These are phyloP conservation scores for Colletotrichum cereale DNA, from an alignment of 2,329 filamentous ascomycete genomes.

Conservation along the genomic window DNA sequence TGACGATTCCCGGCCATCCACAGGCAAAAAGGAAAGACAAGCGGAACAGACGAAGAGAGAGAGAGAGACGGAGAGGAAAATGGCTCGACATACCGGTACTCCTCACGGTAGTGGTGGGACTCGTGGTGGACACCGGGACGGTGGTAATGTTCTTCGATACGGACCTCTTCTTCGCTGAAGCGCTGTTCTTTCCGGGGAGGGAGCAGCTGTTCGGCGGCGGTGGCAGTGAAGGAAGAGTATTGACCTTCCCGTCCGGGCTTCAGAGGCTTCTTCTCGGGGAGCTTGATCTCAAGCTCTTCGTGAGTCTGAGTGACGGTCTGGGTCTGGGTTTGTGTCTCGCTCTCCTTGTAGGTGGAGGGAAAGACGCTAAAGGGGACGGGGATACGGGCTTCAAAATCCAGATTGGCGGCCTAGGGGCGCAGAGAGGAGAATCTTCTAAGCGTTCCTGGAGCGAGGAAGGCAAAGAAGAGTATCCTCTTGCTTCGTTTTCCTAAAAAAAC, in stretches of 20 bases:
- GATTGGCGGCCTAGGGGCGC: constrained; percentile 87
- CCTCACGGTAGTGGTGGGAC: constrained; percentile 61
- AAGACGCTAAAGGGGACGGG: constrained; percentile 99
- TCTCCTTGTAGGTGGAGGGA: constrained; percentile 92
- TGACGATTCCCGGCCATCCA: constrained; percentile 2
- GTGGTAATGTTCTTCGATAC: constrained; percentile 80
- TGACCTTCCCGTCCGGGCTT: constrained; percentile 99
- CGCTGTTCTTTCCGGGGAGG: constrained; percentile 66
- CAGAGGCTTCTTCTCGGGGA: constrained; percentile 63
- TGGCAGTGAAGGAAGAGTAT: constrained; percentile 79
- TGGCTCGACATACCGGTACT: constrained; percentile 63
- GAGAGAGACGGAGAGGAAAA: constrained; percentile 19
- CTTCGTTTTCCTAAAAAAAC: constrained; percentile 70
- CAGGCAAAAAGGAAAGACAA: neutral
- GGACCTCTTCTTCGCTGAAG: constrained; percentile 86
- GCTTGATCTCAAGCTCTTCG: constrained; percentile 90
- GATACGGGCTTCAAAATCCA: constrained; percentile 99
- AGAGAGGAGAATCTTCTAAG: constrained; percentile 72
- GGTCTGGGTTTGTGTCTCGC: constrained; percentile 52
- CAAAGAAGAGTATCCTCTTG: constrained; percentile 79
- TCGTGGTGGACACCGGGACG: constrained; percentile 75
- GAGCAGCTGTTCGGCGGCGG: constrained; percentile 67
- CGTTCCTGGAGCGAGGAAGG: constrained; percentile 69
- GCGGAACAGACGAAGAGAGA: constrained; percentile 21
- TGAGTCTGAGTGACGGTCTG: constrained; percentile 71